These are phyloP conservation scores for Ananas comosus DNA, from an alignment of 176 grass and related monocot genomes.

Conservation along the genomic window DNA sequence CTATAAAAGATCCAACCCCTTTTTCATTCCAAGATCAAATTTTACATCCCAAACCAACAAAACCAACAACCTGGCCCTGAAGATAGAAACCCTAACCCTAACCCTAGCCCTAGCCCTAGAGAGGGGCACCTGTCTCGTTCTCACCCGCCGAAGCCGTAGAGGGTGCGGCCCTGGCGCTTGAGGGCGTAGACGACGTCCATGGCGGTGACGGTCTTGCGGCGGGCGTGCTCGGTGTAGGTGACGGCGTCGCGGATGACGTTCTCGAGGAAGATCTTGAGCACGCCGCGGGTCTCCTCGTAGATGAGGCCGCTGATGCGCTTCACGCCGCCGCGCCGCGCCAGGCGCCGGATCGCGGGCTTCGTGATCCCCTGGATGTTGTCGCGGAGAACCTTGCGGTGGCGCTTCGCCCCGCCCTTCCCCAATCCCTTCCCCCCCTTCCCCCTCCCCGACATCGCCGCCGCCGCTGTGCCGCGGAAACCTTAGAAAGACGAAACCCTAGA, in stretches of 20 bases:
- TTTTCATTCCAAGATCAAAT: no score
- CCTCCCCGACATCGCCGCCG: slow-evolving; percentile 8
- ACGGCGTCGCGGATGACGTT: slow-evolving; percentile 27
- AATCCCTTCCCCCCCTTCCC: slow-evolving; percentile 25
- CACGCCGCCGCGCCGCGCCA: slow-evolving; percentile 19
- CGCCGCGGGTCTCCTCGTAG: slow-evolving; percentile 28
- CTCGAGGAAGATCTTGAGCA: slow-evolving; percentile 32
- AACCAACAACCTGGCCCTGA: no score
- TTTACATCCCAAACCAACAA: no score
- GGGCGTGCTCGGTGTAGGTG: slow-evolving; percentile 30
- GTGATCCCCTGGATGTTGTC: slow-evolving; percentile 34
- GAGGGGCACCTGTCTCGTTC: no score
- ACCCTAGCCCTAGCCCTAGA: no score
- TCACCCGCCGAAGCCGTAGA: slow-evolving; percentile 24
- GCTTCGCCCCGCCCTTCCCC: slow-evolving; percentile 25
- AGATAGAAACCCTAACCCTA: no score
- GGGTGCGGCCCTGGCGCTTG: slow-evolving; percentile 30
- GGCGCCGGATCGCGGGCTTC: slow-evolving; percentile 26
- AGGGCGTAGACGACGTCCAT: slow-evolving; percentile 29
- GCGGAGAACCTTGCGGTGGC: slow-evolving; percentile 24
- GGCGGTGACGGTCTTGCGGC: slow-evolving; percentile 27
- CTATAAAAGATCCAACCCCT: no score
- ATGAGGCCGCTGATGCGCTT: slow-evolving; percentile 20
- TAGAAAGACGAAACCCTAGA: no score
- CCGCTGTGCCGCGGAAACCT: no score